phyloP scores from a whole-genome alignment of 2,329 filamentous ascomycete genomes.

The Chaetomiaceae sp. region DNA sequence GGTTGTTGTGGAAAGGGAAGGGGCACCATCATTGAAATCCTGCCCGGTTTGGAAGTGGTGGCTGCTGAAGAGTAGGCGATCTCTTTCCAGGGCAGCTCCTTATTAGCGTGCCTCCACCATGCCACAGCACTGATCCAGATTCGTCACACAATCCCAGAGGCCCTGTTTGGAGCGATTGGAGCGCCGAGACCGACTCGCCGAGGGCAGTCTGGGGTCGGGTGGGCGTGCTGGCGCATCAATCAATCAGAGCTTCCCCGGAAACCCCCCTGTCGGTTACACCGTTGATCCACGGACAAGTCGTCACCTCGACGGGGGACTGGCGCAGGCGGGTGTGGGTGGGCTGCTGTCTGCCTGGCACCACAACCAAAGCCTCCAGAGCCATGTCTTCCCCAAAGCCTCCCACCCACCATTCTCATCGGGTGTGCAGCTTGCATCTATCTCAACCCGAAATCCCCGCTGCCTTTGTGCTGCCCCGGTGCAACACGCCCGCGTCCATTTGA shows the following conservation, averaged over 20 bases:
- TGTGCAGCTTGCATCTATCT: constrained; percentile 25
- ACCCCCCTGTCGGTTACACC: constrained; percentile 21
- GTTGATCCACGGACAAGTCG: constrained; percentile 24
- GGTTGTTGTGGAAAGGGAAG: no score
- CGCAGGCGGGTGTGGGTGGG: constrained; percentile 20
- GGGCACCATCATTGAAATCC: no score
- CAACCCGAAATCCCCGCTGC: constrained; percentile 17
- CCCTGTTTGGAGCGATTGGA: constrained; percentile 13
- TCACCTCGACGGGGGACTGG: constrained; percentile 16
- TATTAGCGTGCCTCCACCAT: constrained; percentile 17
- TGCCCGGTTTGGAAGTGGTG: no score
- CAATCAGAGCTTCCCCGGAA: constrained; percentile 3
- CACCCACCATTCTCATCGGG: constrained; percentile 19
- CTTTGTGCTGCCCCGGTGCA: constrained; percentile 8
- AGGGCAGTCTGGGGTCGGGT: constrained; percentile 20
- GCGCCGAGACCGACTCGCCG: constrained; percentile 18
- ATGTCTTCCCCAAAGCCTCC: constrained; percentile 4
- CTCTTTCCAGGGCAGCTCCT: background rate
- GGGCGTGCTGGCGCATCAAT: constrained; percentile 17
- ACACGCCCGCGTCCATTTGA: constrained; percentile 10
- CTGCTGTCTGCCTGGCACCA: constrained; percentile 15
- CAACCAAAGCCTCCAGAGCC: constrained; percentile 11
- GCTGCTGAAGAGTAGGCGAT: no score
- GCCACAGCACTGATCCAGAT: constrained; percentile 15
- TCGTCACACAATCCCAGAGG: constrained; percentile 21